phyloP scores from a whole-genome alignment of 2,329 filamentous ascomycete genomes.

The Zasmidium cellare region DNA sequence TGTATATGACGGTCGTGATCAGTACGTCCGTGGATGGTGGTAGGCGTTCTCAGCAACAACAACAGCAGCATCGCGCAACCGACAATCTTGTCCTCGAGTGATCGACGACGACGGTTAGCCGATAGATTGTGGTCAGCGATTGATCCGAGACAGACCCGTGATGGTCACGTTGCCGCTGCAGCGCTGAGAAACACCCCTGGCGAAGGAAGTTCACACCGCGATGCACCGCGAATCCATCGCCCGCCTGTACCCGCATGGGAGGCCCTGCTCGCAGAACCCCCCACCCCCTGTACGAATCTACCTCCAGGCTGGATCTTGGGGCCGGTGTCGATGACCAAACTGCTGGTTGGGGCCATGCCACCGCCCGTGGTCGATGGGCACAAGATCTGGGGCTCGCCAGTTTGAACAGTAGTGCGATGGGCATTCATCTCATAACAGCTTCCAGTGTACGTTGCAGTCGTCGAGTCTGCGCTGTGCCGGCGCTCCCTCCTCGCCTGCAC shows the following conservation, averaged over 20 bases:
- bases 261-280: background rate
- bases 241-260: conserved; percentile 1
- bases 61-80: background rate
- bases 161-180: background rate
- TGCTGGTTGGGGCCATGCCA: background rate
- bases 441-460: background rate
- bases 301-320: conserved; percentile 1
- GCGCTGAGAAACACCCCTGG: background rate
- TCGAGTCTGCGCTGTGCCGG: background rate
- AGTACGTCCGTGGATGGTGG: background rate
- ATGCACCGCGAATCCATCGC: background rate
- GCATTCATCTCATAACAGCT: background rate
- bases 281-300: background rate
- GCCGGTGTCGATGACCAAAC: background rate
- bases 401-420: background rate
- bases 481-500: background rate
- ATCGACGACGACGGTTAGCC: conserved; percentile 4
- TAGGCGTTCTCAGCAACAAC: background rate
- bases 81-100: background rate
- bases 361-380: background rate
- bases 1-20: background rate
- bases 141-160: background rate
- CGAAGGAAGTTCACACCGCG: background rate
- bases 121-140: conserved; percentile 4
- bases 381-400: background rate